These are phyloP conservation scores for Parsonsia alboflavescens DNA, from an alignment of 257 asterid genomes.

Conservation along the genomic window DNA sequence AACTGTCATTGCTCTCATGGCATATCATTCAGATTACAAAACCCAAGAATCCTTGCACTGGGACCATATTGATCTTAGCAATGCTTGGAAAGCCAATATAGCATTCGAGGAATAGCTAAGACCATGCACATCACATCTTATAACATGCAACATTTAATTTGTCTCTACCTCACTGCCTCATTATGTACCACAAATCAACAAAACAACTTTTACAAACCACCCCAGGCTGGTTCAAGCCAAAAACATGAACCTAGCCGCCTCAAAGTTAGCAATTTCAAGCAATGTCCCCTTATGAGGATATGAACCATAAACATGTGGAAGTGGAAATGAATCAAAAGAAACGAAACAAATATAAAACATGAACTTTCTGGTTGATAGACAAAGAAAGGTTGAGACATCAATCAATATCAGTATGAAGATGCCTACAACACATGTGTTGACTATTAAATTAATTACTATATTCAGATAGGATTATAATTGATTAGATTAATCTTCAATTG, in stretches of 20 bases:
- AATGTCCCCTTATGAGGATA: not conserved
- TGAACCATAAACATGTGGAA: not conserved
- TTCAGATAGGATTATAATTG: too few relatives aligned
- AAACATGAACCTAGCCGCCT: not conserved
- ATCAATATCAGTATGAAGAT: not conserved
- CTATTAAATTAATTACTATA: too few relatives aligned
- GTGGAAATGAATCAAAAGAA: not conserved
- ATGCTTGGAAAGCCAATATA: not conserved
- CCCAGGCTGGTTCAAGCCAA: not conserved
- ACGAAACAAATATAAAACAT: not conserved
- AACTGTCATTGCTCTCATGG: not conserved
- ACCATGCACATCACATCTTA: not conserved
- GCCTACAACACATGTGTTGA: not conserved
- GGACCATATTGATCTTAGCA: not conserved
- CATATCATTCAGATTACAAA: not conserved
- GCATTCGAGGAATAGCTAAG: not conserved
- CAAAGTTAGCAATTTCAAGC: not conserved
- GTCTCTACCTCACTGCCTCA: not conserved
- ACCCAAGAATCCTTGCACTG: not conserved
- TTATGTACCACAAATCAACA: not conserved
- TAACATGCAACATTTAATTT: not conserved
- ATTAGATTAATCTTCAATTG: too few relatives aligned
- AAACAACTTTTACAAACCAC: constrained; percentile 7
- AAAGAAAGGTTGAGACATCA: not conserved
- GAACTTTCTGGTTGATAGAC: not conserved